phyloP scores from a whole-genome alignment of 768 basidiomycete species.

The Rhodosporidiobolus sp. region DNA sequence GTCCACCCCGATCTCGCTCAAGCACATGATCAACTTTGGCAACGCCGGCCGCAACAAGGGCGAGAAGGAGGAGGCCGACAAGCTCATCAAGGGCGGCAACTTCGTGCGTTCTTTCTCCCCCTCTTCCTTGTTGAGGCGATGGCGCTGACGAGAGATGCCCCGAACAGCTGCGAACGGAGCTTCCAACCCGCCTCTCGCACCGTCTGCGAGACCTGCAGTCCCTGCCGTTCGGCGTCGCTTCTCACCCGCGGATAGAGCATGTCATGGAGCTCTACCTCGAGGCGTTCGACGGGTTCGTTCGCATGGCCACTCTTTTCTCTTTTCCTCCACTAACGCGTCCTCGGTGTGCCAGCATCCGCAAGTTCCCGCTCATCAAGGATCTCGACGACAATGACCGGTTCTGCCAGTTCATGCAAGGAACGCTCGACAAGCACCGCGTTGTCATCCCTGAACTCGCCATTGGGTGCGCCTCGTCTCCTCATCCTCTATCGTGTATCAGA shows the following conservation, averaged over 20 bases:
- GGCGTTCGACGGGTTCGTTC: constrained; percentile 56
- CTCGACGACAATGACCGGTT: constrained; percentile 73
- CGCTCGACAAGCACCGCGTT: constrained; percentile 73
- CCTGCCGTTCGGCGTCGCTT: constrained; percentile 80
- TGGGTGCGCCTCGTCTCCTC: not conserved
- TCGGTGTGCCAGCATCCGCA: constrained; percentile 65
- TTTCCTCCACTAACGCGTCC: no score
- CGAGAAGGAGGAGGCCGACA: constrained; percentile 37
- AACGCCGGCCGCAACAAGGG: constrained; percentile 35
- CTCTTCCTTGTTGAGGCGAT: not conserved
- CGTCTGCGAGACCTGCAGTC: constrained; percentile 80
- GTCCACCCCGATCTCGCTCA: constrained; percentile 40
- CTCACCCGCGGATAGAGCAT: constrained; percentile 73
- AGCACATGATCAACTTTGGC: constrained; percentile 43
- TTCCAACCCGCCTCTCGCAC: constrained; percentile 83
- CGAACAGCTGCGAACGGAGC: constrained; percentile 70
- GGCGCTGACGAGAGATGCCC: not conserved
- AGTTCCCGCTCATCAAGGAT: constrained; percentile 67
- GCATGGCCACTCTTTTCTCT: constrained; percentile 69
- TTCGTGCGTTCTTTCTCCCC: constrained; percentile 31
- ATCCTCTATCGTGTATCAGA: constrained; percentile 68
- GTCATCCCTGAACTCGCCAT: constrained; percentile 35
- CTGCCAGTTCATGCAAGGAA: constrained; percentile 63
- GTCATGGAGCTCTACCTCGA: constrained; percentile 70
- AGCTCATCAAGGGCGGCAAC: constrained; percentile 42